Evolutionary conservation across 768 basidiomycete genomes (phyloP), one percentile per base, ranked within the genome.

Genomic region (Candolleomyces aberdarensis): DNA sequence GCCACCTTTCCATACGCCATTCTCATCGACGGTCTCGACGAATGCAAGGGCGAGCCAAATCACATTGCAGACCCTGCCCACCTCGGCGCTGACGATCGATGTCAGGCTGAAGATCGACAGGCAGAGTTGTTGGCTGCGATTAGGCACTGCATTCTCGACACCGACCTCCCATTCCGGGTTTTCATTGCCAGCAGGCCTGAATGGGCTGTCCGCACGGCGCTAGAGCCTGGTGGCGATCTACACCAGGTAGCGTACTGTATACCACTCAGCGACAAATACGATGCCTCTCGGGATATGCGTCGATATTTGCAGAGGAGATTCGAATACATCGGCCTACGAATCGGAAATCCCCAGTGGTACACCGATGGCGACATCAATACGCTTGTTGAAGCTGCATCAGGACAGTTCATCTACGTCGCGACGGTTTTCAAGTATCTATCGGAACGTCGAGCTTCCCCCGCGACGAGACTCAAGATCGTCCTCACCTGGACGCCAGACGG

Each of bases 321-420:
- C 49, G 14, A 17, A 10, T 31, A 51, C 5, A 32, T 51, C n/a
- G 41, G 48, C 8, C 19, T 26, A 5, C 49, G 36, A 7, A n/a
- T 36, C 32, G n/a, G 32, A 22, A 3, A 20, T 32, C 58, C n/a
- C 10, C 56, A 20, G 8, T 59, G 58, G 58, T 49, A 36, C 17
- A 29, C 47, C 1, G 36, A 50, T 2, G 20, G 52, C 14, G 39
- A 26, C 5, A 40, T 59, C 20, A 11, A 13, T 6, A 52, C 11
- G 17, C 41, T 59, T 17, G 58, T 59, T 6, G 14, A 19, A 14
- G 32, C n/a, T 17, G 47, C 58, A 5, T 59, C 58, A 14, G 58
- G 58, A 4, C 58, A 59, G 36, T 59, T 59, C 39, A 59, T 59
- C n/a, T 59, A 59, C 29, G 58, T 47, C 17, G 49, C 58, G 11